A percentile compares a stretch with the other conserved stretches of the same genome.
These are phyloP conservation scores for Rubia balearica DNA, from an alignment of 305 asterid species.

Conservation along the genomic window DNA sequence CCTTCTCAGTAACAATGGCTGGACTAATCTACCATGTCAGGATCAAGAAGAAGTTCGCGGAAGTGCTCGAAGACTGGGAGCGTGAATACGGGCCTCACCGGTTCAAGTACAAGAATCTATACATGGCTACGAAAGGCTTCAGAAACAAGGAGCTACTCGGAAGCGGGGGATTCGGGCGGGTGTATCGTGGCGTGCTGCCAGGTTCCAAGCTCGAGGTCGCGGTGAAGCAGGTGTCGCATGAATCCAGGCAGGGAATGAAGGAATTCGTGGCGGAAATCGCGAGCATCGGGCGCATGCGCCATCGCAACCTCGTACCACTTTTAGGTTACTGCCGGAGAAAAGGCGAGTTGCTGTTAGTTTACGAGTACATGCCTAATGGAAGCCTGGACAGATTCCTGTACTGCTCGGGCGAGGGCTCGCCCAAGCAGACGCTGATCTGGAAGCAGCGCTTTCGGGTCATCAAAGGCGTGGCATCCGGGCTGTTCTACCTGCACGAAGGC, in stretches of 20 bases:
- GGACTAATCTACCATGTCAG: neutral
- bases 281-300: conserved; percentile 23
- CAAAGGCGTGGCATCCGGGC: conserved; percentile 6
- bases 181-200: neutral
- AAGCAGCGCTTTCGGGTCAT: conserved; percentile 31
- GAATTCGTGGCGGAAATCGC: conserved; percentile 7
- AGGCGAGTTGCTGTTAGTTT: conserved; percentile 51
- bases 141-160: neutral
- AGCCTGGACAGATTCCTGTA: conserved; percentile 26
- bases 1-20: neutral
- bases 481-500: conserved; percentile 1
- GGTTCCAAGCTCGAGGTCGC: conserved; percentile 3
- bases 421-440: conserved; percentile 19
- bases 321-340: conserved; percentile 57
- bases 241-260: conserved; percentile 10
- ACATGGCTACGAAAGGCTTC: conserved; percentile 2
- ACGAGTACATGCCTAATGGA: conserved; percentile 43
- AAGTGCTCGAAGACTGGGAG: conserved; percentile 9
- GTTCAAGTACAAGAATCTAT: conserved; percentile 9
- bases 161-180: neutral
- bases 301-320: conserved; percentile 51
- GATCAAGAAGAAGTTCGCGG: conserved; percentile 3
- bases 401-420: conserved; percentile 9
- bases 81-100: conserved; percentile 4
- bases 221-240: neutral